Base-by-base conservation (phyloP, 495 filamentous ascomycete species). In the Hypoxylon subgilvum region DNA sequence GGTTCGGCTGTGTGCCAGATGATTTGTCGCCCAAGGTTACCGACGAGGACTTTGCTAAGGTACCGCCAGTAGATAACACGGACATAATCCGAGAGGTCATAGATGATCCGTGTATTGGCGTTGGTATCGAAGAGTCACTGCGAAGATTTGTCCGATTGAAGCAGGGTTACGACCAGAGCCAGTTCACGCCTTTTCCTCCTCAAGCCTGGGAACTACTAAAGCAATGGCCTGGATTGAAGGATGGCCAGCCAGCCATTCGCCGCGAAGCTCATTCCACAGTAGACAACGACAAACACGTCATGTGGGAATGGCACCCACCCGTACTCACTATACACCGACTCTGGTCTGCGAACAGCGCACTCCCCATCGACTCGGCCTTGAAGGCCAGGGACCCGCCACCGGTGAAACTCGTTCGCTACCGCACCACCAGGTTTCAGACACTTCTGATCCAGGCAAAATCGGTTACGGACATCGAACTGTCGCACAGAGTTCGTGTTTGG, bases 291-390 rank as follows among this genome's bases (percentile, higher is more conserved):
- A 71, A 82, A 18, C 92, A 96, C 48, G 69, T 96, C 6, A 81
- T 88, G 65, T 93, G 88, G 61, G 94, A 98, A 69, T 77, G 89
- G 25, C 82, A 92, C 63, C 95, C 92, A 14, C 91, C 90, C 1
- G 81, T 96, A 16, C 90, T 96, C 73, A 92, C 87, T 1, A 82
- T 98, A 35, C 83, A 95, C 61, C 91, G 92, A 57, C 76, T 97
- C 7, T 81, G 83, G 61, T 77, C 79, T 14, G 69, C 75, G n/a
- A 79, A 71, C 6, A 83, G 76, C 47, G 69, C 70, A n/a, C 65
- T 79, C 13, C 74, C 80, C n/a, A 82, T 86, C 4, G 76, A 79
- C 10, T 79, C 86, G 55, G 69, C 78, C 1, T 64, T 89, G 52
- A 84, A 85, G 61, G 75, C 61, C 17, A 77, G 70, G 51, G 86